A percentile compares a stretch with the other conserved stretches of the same genome.
phyloP scores from a whole-genome alignment of 768 basidiomycete genomes.

The Austroboletus eburneus region DNA sequence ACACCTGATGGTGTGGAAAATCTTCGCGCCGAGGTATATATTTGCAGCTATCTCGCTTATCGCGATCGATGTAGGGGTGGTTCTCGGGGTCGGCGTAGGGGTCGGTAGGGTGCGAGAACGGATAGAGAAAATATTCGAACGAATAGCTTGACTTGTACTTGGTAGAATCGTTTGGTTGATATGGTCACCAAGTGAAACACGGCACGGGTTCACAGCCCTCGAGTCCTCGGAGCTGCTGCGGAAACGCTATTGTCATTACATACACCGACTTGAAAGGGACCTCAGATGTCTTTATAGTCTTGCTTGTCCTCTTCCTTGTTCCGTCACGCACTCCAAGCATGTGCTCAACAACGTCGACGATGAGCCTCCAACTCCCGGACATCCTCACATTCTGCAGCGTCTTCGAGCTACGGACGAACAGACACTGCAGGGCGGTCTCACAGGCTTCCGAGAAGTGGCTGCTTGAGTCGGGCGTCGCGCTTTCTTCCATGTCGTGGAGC shows the following conservation, averaged over 20 bases:
- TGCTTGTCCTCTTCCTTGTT: conserved; percentile 4
- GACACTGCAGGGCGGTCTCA: conserved; percentile 26
- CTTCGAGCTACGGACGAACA: conserved; percentile 28
- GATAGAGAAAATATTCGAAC: conserved; percentile 21
- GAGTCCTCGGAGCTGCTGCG: conserved; percentile 20
- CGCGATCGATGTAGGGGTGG: conserved; percentile 59
- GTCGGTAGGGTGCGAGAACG: conserved; percentile 17
- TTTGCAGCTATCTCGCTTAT: conserved; percentile 60
- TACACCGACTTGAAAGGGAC: conserved; percentile 5
- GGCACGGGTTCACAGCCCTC: too few relatives aligned
- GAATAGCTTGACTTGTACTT: conserved; percentile 5
- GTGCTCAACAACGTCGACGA: conserved; percentile 4
- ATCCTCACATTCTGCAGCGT: conserved; percentile 20
- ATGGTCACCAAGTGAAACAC: conserved; percentile 5
- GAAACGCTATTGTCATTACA: conserved; percentile 15
- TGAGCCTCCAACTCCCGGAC: conserved; percentile 31
- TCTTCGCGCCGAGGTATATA: conserved; percentile 96
- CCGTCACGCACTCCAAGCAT: background rate
- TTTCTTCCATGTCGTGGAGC: conserved; percentile 21
- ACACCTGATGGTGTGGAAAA: conserved; percentile 98
- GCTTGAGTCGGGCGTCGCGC: conserved; percentile 15
- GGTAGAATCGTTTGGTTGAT: background rate
- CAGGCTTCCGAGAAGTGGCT: conserved; percentile 29
- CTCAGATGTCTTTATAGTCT: too few relatives aligned
- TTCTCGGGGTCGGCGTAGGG: conserved; percentile 23